A percentile compares a stretch with the other conserved stretches of the same genome.
These are phyloP conservation scores for Coemansia sp. DNA, from an alignment of 192 early-diverging fungal species.

Conservation along the genomic window DNA sequence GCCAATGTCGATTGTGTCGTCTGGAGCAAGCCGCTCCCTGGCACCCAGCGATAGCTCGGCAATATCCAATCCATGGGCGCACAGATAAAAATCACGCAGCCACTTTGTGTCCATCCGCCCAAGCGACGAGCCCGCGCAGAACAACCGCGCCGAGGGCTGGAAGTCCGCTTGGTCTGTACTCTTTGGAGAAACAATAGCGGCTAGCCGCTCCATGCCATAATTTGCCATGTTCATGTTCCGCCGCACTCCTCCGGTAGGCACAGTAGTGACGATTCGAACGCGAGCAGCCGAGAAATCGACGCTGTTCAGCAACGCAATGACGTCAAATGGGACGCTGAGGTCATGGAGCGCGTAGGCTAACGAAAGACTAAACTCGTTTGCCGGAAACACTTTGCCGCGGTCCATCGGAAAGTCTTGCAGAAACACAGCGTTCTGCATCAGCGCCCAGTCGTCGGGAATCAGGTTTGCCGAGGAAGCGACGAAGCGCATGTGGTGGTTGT, in stretches of 20 bases:
- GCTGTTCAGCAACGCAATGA: slow-evolving; percentile 25
- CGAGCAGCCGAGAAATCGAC: slow-evolving; percentile 24
- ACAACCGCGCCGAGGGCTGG: slow-evolving; percentile 19
- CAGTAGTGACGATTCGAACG: slow-evolving; percentile 22
- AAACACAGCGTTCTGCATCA: slow-evolving; percentile 34
- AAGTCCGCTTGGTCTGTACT: neutral
- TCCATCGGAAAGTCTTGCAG: slow-evolving; percentile 31
- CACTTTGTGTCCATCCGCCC: slow-evolving; percentile 22
- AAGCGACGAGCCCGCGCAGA: slow-evolving; percentile 29
- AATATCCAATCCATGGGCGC: slow-evolving; percentile 16
- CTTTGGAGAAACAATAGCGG: slow-evolving; percentile 4
- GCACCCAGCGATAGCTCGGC: neutral
- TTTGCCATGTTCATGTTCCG: slow-evolving; percentile 11
- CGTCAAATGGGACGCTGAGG: slow-evolving; percentile 13
- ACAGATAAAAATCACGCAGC: slow-evolving; percentile 38
- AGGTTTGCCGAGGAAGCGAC: slow-evolving; percentile 27
- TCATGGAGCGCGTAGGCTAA: slow-evolving; percentile 33
- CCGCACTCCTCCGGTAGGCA: slow-evolving; percentile 19
- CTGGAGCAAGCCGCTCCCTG: slow-evolving; percentile 9
- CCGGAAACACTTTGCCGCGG: neutral
- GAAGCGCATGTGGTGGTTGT: slow-evolving; percentile 12
- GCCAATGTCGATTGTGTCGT: slow-evolving; percentile 24
- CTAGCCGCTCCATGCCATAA: slow-evolving; percentile 32
- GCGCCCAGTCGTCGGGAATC: slow-evolving; percentile 27
- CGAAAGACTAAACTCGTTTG: slow-evolving; percentile 28